Base-by-base conservation (phyloP, 139 green algal genomes). In the Deuterostichococcus epilithicus region DNA sequence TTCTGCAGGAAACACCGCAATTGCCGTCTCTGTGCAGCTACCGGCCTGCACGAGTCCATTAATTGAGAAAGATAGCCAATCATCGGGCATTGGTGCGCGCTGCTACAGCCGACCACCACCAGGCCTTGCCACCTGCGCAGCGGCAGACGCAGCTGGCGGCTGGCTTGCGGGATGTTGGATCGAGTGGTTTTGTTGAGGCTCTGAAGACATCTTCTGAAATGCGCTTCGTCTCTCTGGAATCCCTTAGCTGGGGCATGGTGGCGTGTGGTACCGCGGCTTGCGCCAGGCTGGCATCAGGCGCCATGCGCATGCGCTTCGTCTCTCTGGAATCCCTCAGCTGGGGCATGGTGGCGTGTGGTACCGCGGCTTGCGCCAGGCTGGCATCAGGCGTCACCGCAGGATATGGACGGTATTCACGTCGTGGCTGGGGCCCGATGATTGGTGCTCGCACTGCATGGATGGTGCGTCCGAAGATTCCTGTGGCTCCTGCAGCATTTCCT, bases 341-440 rank as follows among this genome's bases (percentile, higher is more conserved):
- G 52, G 52, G 52, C 10, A 63, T 63, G 52, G 28, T 63, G 3
- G 52, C 52, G 18, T n/a, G 52, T 28, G 52, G 52, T 3, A n/a
- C 28, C 3, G 52, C 52, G 3, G 52, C 52, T n/a, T 63, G 10
- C 20, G 10, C 18, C 13, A 13, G 28, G 4, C 73, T 82, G 0
- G 59, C 80, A n/a, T 26, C 52, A 1, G 80, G 80, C 6, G 75
- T 76, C 1, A 76, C 72, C 20, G 80, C 80, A 22, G 76, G 76
- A 0, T 85, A 85, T 68, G 80, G 81, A 4, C 73, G 77, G 0
- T 83, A 79, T 34, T 65, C 33, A 13, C 38, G 81, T 0, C 30
- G 18, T 5, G 80, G 83, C 1, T 86, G 82, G 82, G 83, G 83
- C 6, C 3, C 75, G 0, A 34, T 81, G 10, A 63, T 85, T 26